A percentile compares a stretch with the other conserved stretches of the same genome.
phyloP scores from a whole-genome alignment of 2,329 filamentous ascomycete species.

The Ascochyta fabae region DNA sequence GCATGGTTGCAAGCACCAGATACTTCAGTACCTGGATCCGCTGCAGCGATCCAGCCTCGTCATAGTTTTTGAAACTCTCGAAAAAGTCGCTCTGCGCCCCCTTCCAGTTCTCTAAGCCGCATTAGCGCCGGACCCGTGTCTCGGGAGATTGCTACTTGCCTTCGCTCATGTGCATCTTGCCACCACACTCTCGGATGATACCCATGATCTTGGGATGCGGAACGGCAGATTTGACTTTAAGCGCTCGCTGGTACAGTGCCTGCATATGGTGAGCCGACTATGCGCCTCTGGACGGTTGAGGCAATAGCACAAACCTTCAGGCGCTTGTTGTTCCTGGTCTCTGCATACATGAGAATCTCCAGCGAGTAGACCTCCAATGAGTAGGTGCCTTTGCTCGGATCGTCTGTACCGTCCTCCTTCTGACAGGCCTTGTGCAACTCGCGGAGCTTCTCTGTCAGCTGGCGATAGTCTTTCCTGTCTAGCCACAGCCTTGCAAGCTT shows the following conservation, averaged over 20 bases:
- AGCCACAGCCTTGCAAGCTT: slow-evolving; percentile 92
- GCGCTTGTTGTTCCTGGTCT: slow-evolving; percentile 96
- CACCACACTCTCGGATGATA: slow-evolving; percentile 96
- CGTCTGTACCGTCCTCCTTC: slow-evolving; percentile 82
- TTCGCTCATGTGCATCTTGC: slow-evolving; percentile 99
- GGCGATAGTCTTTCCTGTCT: slow-evolving; percentile 85
- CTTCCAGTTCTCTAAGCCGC: slow-evolving; percentile 83
- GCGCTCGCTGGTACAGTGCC: slow-evolving; percentile 85
- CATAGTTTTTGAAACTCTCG: slow-evolving; percentile 98
- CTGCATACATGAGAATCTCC: slow-evolving; percentile 98
- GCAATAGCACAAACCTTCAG: slow-evolving; percentile 67
- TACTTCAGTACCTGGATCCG: slow-evolving; percentile 98
- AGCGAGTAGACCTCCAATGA: slow-evolving; percentile 93
- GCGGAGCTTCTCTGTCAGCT: slow-evolving; percentile 80
- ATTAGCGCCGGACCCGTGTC: slow-evolving; percentile 31
- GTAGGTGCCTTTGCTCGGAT: slow-evolving; percentile 95
- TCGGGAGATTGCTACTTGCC: slow-evolving; percentile 42
- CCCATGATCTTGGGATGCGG: slow-evolving; percentile 99
- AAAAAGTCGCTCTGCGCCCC: slow-evolving; percentile 97
- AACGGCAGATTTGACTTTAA: slow-evolving; percentile 94
- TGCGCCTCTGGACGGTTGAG: slow-evolving; percentile 27
- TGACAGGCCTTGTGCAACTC: slow-evolving; percentile 92
- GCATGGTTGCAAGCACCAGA: slow-evolving; percentile 93
- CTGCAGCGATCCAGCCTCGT: slow-evolving; percentile 94
- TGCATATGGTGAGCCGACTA: slow-evolving; percentile 40